Percentiles rank a stretch among this genome's conserved stretches.
Conservation (phyloP, 2,329 filamentous ascomycete genomes). For the Nemania diffusa region DNA sequence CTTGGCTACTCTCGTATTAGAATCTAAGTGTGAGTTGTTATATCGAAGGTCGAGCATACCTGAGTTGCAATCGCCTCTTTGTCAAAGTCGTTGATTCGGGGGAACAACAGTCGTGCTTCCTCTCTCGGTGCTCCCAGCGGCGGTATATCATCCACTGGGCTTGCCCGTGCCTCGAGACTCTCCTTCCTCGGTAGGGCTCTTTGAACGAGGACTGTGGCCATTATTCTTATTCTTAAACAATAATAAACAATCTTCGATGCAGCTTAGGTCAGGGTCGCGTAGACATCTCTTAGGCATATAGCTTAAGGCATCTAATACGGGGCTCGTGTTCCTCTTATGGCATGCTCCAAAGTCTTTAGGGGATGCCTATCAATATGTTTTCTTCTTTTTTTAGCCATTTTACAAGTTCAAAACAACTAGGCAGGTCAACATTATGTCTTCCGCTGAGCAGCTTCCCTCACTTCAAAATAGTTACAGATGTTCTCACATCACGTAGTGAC, state of each 20-base stretch:
- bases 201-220: constrained; percentile 41
- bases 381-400: not conserved
- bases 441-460: not conserved
- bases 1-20: constrained; percentile 49
- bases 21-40: not conserved
- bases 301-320: not conserved
- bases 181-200: constrained; percentile 29
- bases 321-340: not conserved
- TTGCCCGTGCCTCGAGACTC: constrained; percentile 34
- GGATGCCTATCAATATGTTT: not conserved
- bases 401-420: not conserved
- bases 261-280: not conserved
- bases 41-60: constrained; percentile 28
- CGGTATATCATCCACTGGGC: constrained; percentile 38
- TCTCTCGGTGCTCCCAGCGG: constrained; percentile 44
- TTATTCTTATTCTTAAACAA: constrained; percentile 25
- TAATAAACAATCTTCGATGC: not conserved
- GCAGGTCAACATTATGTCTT: not conserved
- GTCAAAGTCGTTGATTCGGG: constrained; percentile 42
- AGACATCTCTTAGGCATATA: not conserved
- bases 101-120: constrained; percentile 49
- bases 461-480: not conserved
- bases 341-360: not conserved
- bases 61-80: constrained; percentile 41
- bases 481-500: not conserved